Percentiles rank a stretch among this genome's conserved stretches.
Evolutionary conservation across 2,329 filamentous ascomycete species (phyloP).

Genomic region (Pleomassaria siparia): DNA sequence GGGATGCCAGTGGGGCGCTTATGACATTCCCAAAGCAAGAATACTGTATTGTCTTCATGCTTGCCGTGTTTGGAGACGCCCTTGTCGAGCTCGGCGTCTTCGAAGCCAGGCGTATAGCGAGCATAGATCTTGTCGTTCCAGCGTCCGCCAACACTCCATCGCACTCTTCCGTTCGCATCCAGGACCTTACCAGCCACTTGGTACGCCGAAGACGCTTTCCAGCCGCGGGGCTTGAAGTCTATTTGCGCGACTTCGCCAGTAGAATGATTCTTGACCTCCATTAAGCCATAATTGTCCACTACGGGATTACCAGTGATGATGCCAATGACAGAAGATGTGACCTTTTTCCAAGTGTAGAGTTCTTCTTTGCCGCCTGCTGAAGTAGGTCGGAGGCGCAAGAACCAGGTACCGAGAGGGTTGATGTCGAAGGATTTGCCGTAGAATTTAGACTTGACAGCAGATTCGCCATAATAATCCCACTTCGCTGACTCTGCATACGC

Average conservation of each 20-base stretch:
- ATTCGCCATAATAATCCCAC: constrained; percentile 96
- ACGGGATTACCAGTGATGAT: constrained; percentile 96
- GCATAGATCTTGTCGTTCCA: constrained; percentile 99
- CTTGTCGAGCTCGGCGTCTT: constrained; percentile 63
- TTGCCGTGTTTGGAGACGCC: constrained; percentile 43
- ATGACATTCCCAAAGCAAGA: constrained; percentile 92
- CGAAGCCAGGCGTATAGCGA: constrained; percentile 86
- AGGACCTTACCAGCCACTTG: constrained; percentile 85
- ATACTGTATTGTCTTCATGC: constrained; percentile 71
- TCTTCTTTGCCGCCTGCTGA: constrained; percentile 69
- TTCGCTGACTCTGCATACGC: constrained; percentile 88
- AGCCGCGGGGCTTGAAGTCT: constrained; percentile 93
- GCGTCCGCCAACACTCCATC: constrained; percentile 86
- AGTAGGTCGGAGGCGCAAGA: constrained; percentile 77
- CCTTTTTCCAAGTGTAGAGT: constrained; percentile 98
- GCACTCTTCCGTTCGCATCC: constrained; percentile 74
- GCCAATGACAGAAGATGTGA: constrained; percentile 94
- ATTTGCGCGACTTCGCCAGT: constrained; percentile 88
- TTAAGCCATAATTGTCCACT: constrained; percentile 96
- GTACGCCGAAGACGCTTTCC: constrained; percentile 92
- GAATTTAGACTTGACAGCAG: constrained; percentile 92
- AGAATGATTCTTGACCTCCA: constrained; percentile 97
- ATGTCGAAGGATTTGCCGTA: constrained; percentile 98
- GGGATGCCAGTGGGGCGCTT: constrained; percentile 79
- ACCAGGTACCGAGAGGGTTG: constrained; percentile 96